phyloP scores from a whole-genome alignment of 257 asterid genomes.

The Anisodus acutangulus region DNA sequence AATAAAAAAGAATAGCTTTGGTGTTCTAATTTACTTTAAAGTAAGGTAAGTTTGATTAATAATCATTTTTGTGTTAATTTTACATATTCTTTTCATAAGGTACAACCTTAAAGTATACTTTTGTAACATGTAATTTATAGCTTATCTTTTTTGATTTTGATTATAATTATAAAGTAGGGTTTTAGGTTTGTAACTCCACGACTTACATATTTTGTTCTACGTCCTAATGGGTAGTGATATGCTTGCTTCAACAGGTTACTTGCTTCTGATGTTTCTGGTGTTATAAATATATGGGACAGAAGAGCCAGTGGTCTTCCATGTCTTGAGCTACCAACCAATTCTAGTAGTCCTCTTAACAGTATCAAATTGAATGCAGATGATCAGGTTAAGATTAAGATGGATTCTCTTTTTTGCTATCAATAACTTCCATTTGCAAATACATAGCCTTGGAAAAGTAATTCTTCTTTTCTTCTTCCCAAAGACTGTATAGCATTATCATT shows the following conservation, averaged over 20 bases:
- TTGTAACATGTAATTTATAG: conserved; percentile 3
- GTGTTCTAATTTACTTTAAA: background rate
- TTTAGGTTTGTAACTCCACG: background rate
- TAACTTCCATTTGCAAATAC: background rate
- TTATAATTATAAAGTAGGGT: background rate
- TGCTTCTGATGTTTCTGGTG: conserved; percentile 85
- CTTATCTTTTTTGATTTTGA: background rate
- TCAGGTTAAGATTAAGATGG: conserved; percentile 56
- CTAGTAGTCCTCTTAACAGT: conserved; percentile 66
- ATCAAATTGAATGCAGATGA: conserved; percentile 72
- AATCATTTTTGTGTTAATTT: background rate
- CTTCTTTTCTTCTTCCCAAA: background rate
- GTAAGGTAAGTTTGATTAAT: background rate
- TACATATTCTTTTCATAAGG: background rate
- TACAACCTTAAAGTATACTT: background rate
- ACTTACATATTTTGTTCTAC: background rate
- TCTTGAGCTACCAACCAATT: conserved; percentile 68
- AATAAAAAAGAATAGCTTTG: background rate
- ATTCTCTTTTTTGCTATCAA: background rate
- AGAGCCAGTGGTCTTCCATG: conserved; percentile 75
- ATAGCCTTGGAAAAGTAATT: background rate
- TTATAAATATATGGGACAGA: conserved; percentile 90
- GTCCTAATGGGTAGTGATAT: background rate
- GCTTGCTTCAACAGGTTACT: conserved; percentile 60
- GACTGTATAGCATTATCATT: background rate